Evolutionary conservation across 2,329 filamentous ascomycete species (phyloP), one percentile per base, ranked within the genome.

Genomic region (Hirsutella minnesotensis): DNA sequence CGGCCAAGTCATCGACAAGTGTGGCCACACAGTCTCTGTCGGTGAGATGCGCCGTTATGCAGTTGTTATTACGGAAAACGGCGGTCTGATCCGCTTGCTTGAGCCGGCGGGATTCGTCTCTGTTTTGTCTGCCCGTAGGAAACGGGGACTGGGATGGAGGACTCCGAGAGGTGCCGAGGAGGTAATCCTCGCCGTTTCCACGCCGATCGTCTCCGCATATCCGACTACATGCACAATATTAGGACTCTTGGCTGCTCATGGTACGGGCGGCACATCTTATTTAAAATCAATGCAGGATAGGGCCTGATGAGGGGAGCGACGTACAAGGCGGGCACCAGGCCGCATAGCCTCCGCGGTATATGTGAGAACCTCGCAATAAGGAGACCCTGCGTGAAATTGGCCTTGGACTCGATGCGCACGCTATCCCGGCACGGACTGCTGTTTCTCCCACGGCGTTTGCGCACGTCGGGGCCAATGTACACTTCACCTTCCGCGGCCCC

Each of bases 261-360:
- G 27, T 13, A 7, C 27, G 7, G 8, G 27, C 7, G 27, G 8
- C 13, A 7, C 8, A 29, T 7, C 8, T 8, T 8, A 13, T 8
- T 7, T 8, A 13, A 13, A 29, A 19, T 19, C 16, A 37, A n/a
- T 3, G 18, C 3, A 2, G 13, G n/a, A n/a, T n/a, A n/a, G n/a
- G n/a, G n/a, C n/a, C n/a, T n/a, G n/a, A n/a, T n/a, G n/a, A n/a
- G n/a, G n/a, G n/a, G n/a, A n/a, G n/a, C n/a, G 20, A 54, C 64
- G 60, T 64, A 76, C 70, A 81, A 71, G 63, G 82, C 80, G 4
- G 83, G 83, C 83, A 83, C 88, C 8, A 73, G 69, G 40, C 83
- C 83, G 51, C 83, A 87, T 36, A 69, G 65, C 9, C 71, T 69
- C 43, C 66, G 68, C 27, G 83, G 83, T 63, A 88, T 78, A 53